These are phyloP conservation scores for Sanghuangporus baumii DNA, from an alignment of 1,284 basidiomycete species.

Conservation along the genomic window DNA sequence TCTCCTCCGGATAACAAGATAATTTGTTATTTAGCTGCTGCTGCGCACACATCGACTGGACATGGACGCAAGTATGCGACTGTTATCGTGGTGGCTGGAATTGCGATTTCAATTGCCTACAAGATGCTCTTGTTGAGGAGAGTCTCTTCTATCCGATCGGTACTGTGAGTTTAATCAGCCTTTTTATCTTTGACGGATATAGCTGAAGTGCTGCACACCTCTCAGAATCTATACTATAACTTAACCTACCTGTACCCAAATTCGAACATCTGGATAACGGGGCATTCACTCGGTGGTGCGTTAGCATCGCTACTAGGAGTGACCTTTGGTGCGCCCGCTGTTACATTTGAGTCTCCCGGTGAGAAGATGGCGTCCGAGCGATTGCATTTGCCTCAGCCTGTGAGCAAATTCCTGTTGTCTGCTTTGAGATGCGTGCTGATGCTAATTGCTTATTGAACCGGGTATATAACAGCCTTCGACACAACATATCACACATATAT, in stretches of 20 bases:
- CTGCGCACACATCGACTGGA: slow-evolving; percentile 91
- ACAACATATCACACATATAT: slow-evolving; percentile 76
- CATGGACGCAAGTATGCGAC: slow-evolving; percentile 93
- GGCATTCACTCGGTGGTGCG: slow-evolving; percentile 60
- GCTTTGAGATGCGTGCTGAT: neutral
- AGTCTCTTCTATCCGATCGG: slow-evolving; percentile 87
- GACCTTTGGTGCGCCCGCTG: slow-evolving; percentile 89
- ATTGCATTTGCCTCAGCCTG: slow-evolving; percentile 83
- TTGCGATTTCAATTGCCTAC: slow-evolving; percentile 82
- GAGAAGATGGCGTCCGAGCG: slow-evolving; percentile 82
- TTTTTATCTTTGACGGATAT: neutral
- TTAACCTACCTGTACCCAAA: slow-evolving; percentile 90
- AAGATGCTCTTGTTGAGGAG: slow-evolving; percentile 74
- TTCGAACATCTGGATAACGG: slow-evolving; percentile 89
- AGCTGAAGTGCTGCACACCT: neutral
- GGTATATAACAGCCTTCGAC: slow-evolving; percentile 48
- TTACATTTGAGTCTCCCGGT: slow-evolving; percentile 90
- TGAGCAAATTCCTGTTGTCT: slow-evolving; percentile 29
- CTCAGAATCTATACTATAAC: slow-evolving; percentile 88
- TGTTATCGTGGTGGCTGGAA: slow-evolving; percentile 82
- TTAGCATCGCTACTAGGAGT: slow-evolving; percentile 81
- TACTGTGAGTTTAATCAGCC: slow-evolving; percentile 46
- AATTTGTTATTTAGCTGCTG: slow-evolving; percentile 98
- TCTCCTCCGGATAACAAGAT: neutral
- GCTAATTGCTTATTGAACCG: neutral